Conservation (phyloP, 2,329 filamentous ascomycete species). For the Fusarium xyrophilum region DNA sequence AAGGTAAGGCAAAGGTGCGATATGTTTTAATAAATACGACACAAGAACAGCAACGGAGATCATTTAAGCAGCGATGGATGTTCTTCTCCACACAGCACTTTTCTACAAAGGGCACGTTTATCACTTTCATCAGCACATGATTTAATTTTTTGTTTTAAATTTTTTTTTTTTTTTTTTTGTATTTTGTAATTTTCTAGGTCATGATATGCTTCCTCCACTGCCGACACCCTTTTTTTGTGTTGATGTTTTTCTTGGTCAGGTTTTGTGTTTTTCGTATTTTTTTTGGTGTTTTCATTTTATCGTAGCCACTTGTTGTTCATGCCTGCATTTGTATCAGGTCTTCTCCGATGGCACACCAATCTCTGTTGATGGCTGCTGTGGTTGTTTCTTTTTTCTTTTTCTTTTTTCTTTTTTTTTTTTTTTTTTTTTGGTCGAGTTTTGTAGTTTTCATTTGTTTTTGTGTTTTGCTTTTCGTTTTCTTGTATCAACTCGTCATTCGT, state of each 20-base stretch:
- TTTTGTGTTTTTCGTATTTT: not conserved
- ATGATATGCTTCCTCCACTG: not conserved
- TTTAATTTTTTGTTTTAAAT: not conserved
- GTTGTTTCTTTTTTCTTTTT: not conserved
- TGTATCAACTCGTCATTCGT: not conserved
- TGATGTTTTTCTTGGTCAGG: fast-evolving
- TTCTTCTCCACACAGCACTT: not conserved
- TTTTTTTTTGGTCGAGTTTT: not conserved
- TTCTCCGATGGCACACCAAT: not conserved
- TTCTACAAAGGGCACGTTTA: not conserved
- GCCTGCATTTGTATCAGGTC: no score
- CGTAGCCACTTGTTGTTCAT: not conserved
- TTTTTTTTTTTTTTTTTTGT: not conserved
- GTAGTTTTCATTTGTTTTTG: not conserved
- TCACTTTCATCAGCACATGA: not conserved
- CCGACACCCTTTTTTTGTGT: not conserved
- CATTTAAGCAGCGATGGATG: not conserved
- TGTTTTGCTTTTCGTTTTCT: not conserved
- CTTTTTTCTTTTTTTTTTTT: not conserved
- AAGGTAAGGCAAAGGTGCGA: fast-evolving
- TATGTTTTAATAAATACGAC: no score
- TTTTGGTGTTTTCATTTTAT: not conserved
- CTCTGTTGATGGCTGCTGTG: fast-evolving
- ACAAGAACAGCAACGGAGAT: not conserved
- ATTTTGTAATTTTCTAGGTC: not conserved